A percentile compares a stretch with the other conserved stretches of the same genome.
phyloP scores from a whole-genome alignment of 1,284 basidiomycete species.

The Ganoderma multipileum region DNA sequence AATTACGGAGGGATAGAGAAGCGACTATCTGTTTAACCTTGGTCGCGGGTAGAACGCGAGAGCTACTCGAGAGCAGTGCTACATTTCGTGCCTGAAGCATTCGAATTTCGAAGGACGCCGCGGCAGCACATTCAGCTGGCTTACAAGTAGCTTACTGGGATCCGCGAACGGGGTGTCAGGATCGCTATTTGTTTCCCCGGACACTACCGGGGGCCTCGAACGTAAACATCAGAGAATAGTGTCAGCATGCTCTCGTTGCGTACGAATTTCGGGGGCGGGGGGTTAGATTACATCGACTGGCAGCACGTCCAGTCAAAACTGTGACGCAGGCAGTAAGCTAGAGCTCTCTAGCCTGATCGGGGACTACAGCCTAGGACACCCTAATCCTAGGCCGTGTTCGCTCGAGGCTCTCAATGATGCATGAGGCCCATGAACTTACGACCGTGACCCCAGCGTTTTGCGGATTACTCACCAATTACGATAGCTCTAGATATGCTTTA shows the following conservation, averaged over 20 bases:
- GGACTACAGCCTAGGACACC: too few relatives aligned
- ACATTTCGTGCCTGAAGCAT: not conserved
- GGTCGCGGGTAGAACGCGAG: not conserved
- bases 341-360: too few relatives aligned
- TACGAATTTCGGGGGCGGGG: not conserved
- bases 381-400: too few relatives aligned
- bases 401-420: too few relatives aligned
- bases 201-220: not conserved
- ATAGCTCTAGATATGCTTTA: not conserved
- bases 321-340: too few relatives aligned
- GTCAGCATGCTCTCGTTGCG: slow-evolving; percentile 3
- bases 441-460: too few relatives aligned
- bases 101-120: not conserved
- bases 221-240: not conserved
- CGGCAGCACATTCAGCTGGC: not conserved
- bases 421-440: too few relatives aligned
- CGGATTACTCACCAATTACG: not conserved
- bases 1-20: not conserved
- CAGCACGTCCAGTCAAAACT: not conserved
- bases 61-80: not conserved
- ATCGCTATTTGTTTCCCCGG: not conserved
- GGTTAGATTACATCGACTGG: not conserved
- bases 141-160: slow-evolving; percentile 4
- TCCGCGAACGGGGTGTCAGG: slow-evolving; percentile 11
- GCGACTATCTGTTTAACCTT: not conserved